phyloP scores from a whole-genome alignment of 768 basidiomycete species.

The Dentipellis fragilis region DNA sequence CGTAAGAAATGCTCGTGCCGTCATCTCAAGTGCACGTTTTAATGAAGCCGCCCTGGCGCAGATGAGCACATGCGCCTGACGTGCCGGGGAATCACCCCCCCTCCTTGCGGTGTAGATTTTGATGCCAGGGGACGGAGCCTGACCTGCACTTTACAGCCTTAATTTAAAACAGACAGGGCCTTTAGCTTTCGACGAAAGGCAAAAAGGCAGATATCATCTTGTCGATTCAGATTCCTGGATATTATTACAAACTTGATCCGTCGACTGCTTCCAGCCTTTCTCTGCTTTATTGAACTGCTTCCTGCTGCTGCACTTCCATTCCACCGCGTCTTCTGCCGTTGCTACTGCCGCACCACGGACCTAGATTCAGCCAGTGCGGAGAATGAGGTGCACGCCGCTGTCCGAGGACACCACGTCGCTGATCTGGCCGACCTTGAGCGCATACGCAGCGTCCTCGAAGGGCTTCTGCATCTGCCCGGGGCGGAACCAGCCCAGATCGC shows the following conservation, averaged over 20 bases:
- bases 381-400: constrained; percentile 89
- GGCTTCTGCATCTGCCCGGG: constrained; percentile 93
- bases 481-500: constrained; percentile 84
- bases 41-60: no score
- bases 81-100: no score
- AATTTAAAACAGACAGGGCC: no score
- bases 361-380: constrained; percentile 61
- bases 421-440: constrained; percentile 61
- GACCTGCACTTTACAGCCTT: no score
- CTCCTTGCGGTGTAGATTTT: no score
- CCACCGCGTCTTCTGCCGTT: neutral
- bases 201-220: no score
- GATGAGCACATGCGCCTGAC: no score
- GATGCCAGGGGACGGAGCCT: no score
- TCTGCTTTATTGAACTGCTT: neutral
- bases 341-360: neutral
- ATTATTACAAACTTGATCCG: neutral
- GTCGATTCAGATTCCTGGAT: neutral
- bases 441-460: constrained; percentile 85
- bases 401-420: constrained; percentile 82
- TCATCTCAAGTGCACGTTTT: no score
- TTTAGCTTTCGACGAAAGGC: no score
- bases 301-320: neutral
- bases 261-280: neutral
- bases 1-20: no score